Percentiles rank a stretch among this genome's conserved stretches.
phyloP scores from a whole-genome alignment of 345 rosid genomes.

The Pugionium dolabratum region DNA sequence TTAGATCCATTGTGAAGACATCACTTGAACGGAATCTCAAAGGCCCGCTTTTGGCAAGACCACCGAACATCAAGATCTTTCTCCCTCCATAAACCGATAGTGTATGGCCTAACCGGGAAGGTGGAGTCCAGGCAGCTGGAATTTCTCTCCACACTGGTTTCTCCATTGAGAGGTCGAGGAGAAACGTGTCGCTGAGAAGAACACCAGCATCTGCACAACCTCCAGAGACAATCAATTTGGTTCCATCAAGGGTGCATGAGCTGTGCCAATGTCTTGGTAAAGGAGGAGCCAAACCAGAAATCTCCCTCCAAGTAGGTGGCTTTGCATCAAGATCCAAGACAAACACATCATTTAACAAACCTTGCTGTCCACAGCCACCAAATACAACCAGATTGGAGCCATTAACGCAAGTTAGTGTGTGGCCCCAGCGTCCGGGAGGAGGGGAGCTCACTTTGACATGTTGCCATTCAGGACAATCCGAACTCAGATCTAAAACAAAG shows the following conservation, averaged over 20 bases:
- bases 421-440: slow-evolving; percentile 94
- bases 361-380: slow-evolving; percentile 92
- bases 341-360: slow-evolving; percentile 81
- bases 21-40: slow-evolving; percentile 84
- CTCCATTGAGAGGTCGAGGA: slow-evolving; percentile 84
- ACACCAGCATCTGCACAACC: slow-evolving; percentile 94
- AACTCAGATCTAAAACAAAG: slow-evolving; percentile 75
- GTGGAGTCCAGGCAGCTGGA: slow-evolving; percentile 86
- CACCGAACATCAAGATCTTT: slow-evolving; percentile 89
- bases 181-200: slow-evolving; percentile 84
- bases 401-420: slow-evolving; percentile 76
- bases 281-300: slow-evolving; percentile 84
- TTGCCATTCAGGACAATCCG: slow-evolving; percentile 79
- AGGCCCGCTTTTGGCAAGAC: slow-evolving; percentile 86
- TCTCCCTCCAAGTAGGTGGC: slow-evolving; percentile 87
- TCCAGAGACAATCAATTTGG: slow-evolving; percentile 82
- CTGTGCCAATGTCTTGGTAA: slow-evolving; percentile 94
- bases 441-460: slow-evolving; percentile 86
- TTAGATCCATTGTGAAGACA: slow-evolving; percentile 84
- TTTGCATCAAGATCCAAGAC: slow-evolving; percentile 81
- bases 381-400: slow-evolving; percentile 82
- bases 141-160: slow-evolving; percentile 91
- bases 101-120: slow-evolving; percentile 83
- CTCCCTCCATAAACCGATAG: slow-evolving; percentile 79
- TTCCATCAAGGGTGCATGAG: slow-evolving; percentile 92